phyloP scores from a whole-genome alignment of 108 stramenopile genomes.

The Nannochloropsis oceanica region DNA sequence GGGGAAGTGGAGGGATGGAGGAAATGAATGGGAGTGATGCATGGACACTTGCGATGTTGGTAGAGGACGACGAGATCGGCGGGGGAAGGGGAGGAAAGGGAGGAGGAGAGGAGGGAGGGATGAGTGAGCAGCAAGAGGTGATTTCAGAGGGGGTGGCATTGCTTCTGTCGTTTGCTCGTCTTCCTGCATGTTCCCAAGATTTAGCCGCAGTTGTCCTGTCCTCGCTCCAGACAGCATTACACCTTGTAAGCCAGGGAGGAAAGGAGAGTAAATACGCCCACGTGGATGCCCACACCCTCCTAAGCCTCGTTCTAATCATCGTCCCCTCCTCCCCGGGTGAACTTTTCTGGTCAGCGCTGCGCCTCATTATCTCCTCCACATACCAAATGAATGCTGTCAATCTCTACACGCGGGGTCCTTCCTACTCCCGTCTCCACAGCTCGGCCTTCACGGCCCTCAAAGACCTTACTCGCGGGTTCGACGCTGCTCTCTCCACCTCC shows the following conservation, averaged over 20 bases:
- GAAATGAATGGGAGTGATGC: neutral
- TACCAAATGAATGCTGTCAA: neutral
- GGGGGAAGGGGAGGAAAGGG: neutral
- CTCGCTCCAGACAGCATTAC: neutral
- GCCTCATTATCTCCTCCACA: neutral
- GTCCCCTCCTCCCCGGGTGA: neutral
- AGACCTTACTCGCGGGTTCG: no score
- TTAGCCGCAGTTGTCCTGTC: neutral
- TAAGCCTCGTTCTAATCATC: neutral
- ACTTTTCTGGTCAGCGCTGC: neutral
- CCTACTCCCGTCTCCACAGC: no score
- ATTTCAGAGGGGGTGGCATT: neutral
- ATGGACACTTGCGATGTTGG: neutral
- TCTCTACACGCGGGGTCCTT: no score
- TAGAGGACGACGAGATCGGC: neutral
- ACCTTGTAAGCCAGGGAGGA: neutral
- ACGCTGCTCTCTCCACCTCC: no score
- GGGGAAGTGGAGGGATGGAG: neutral
- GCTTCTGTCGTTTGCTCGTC: neutral
- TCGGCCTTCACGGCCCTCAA: no score
- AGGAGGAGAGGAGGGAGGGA: neutral
- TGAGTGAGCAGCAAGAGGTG: neutral
- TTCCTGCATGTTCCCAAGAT: neutral
- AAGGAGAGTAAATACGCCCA: neutral
- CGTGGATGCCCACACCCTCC: neutral